Evolutionary conservation across 495 filamentous ascomycete species (phyloP).

Genomic region (Tuber indicum): DNA sequence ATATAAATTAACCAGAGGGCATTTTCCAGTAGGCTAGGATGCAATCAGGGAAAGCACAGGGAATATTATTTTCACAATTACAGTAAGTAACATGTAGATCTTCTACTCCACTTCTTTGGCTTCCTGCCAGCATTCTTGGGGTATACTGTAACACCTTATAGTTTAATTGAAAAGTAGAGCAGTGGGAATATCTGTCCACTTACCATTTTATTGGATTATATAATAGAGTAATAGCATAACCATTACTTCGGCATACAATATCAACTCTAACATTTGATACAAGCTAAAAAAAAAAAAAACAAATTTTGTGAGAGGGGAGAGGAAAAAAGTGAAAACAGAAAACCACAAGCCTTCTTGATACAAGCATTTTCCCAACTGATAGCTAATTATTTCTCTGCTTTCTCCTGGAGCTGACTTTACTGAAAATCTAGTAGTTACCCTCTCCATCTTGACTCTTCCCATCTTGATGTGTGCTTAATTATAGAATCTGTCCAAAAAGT

Average conservation of each 20-base stretch:
- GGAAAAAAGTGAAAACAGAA: background rate
- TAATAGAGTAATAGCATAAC: background rate
- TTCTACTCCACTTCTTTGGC: background rate
- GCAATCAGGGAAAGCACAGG: background rate
- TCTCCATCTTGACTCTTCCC: no score
- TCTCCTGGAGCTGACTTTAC: background rate
- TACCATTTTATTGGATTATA: background rate
- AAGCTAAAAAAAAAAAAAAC: background rate
- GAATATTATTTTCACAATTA: background rate
- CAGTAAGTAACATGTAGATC: background rate
- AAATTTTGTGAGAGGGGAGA: no score
- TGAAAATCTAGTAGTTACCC: no score
- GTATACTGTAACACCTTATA: background rate
- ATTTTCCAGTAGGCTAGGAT: background rate
- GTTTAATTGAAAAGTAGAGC: background rate
- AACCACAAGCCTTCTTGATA: background rate
- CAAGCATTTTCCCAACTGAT: background rate
- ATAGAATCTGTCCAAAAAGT: no score
- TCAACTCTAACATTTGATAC: background rate
- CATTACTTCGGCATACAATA: background rate
- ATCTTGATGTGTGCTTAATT: no score
- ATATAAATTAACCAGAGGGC: background rate
- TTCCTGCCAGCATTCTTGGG: background rate
- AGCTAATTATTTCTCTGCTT: background rate
- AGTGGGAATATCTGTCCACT: background rate